phyloP scores from a whole-genome alignment of 2,329 filamentous ascomycete genomes.

The Neofusicoccum umdonicola region DNA sequence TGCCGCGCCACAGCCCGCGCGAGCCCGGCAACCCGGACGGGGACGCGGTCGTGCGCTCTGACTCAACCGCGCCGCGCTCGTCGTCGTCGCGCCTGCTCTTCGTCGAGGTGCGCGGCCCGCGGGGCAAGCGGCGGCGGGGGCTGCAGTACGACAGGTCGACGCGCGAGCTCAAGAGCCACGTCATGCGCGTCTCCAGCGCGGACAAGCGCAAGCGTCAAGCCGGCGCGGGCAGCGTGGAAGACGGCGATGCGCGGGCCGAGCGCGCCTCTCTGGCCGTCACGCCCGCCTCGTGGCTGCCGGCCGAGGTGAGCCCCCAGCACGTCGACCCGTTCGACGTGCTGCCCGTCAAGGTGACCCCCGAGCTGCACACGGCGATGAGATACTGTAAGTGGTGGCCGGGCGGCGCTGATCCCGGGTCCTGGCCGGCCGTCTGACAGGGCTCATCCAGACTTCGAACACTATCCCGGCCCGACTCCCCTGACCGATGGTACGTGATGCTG shows the following conservation, averaged over 20 bases:
- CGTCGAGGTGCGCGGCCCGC: not conserved
- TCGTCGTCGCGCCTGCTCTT: not conserved
- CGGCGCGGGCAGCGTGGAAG: not conserved
- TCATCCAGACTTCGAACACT: not conserved
- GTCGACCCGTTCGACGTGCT: not conserved
- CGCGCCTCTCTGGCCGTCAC: not conserved
- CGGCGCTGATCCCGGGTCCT: not conserved
- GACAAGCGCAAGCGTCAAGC: not conserved
- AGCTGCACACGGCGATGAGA: not conserved
- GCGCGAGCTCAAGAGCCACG: not conserved
- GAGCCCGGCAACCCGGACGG: not conserved
- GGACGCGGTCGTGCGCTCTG: too few species aligned
- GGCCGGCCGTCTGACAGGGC: not conserved
- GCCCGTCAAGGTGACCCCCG: not conserved
- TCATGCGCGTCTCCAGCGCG: not conserved
- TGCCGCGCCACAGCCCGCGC: too few species aligned
- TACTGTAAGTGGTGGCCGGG: not conserved
- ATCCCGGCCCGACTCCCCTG: not conserved
- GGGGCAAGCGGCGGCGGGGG: not conserved
- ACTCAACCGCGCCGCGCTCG: too few species aligned
- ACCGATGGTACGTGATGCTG: not conserved
- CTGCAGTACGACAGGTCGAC: not conserved
- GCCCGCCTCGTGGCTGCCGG: not conserved
- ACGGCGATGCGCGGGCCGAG: conserved; percentile 9
- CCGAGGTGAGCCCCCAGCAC: not conserved